phyloP scores from a whole-genome alignment of 139 green algal species.

The Micromonas pusilla region DNA sequence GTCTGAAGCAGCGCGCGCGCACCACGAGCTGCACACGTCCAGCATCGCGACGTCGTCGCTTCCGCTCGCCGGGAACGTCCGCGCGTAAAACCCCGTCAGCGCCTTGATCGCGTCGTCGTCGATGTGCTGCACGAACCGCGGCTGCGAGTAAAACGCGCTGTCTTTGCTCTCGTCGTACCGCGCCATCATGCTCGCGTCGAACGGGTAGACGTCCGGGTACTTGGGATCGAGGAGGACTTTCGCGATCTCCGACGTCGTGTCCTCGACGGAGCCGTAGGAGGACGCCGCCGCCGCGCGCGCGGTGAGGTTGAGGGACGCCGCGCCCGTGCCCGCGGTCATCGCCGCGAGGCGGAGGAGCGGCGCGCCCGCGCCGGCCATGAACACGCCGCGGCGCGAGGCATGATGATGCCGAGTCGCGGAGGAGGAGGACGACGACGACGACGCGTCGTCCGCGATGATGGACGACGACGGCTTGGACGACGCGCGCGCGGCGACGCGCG shows the following conservation, averaged over 20 bases:
- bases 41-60: constrained; percentile 52
- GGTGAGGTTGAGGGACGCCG: background rate
- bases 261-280: background rate
- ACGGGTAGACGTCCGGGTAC: constrained; percentile 57
- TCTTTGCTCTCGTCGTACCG: constrained; percentile 57
- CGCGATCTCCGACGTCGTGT: background rate
- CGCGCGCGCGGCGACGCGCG: no score
- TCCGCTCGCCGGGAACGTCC: constrained; percentile 51
- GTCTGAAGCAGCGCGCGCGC: no score
- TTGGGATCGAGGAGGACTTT: constrained; percentile 8
- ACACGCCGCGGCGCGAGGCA: no score
- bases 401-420: no score
- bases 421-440: no score
- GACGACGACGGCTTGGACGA: no score
- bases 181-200: constrained; percentile 57
- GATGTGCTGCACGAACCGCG: constrained; percentile 91
- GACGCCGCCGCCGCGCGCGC: background rate
- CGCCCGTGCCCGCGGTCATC: background rate
- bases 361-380: no score
- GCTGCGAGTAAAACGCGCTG: constrained; percentile 65
- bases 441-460: no score
- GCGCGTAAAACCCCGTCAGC: constrained; percentile 71
- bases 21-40: constrained; percentile 81
- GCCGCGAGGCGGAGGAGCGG: background rate
- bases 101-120: constrained; percentile 81